A percentile compares a stretch with the other conserved stretches of the same genome.
Evolutionary conservation across 768 basidiomycete genomes (phyloP).

Genomic region (Pholiota microspora): DNA sequence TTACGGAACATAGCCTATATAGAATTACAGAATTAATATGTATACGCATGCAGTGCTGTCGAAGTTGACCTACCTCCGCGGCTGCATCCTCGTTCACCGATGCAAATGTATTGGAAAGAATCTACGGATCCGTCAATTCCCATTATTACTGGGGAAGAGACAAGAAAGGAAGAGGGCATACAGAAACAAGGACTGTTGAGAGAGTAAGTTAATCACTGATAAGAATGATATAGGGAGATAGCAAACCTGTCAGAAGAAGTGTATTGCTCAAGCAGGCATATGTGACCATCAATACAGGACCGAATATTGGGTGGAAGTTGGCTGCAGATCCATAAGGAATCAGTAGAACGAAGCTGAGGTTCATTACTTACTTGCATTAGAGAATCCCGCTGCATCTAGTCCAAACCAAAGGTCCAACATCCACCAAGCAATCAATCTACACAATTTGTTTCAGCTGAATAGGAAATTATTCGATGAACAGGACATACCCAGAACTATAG

Average conservation of each 20-base stretch:
- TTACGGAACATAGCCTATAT: slow-evolving; percentile 88
- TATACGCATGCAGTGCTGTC: neutral
- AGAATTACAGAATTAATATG: slow-evolving; percentile 1
- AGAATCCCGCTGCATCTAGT: slow-evolving; percentile 90
- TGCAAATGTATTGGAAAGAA: slow-evolving; percentile 93
- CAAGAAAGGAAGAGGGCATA: slow-evolving; percentile 31
- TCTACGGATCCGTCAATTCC: slow-evolving; percentile 41
- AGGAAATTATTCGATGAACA: neutral
- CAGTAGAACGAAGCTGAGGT: neutral
- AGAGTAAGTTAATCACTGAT: slow-evolving; percentile 11
- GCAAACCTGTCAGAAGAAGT: slow-evolving; percentile 77
- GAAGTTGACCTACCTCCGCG: slow-evolving; percentile 63
- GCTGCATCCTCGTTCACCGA: slow-evolving; percentile 91
- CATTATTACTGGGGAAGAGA: neutral
- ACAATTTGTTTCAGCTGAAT: neutral
- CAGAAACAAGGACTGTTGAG: slow-evolving; percentile 70
- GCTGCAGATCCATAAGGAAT: slow-evolving; percentile 31
- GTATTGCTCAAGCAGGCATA: slow-evolving; percentile 95
- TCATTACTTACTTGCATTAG: slow-evolving; percentile 63
- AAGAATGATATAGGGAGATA: neutral
- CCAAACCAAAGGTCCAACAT: slow-evolving; percentile 94
- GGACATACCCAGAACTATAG: slow-evolving; percentile 28
- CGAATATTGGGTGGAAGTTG: slow-evolving; percentile 83
- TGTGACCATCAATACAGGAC: slow-evolving; percentile 86
- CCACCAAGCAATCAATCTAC: slow-evolving; percentile 81